A percentile compares a stretch with the other conserved stretches of the same genome.
Evolutionary conservation across 2,329 filamentous ascomycete genomes (phyloP).

Genomic region (Colletotrichum sp.): DNA sequence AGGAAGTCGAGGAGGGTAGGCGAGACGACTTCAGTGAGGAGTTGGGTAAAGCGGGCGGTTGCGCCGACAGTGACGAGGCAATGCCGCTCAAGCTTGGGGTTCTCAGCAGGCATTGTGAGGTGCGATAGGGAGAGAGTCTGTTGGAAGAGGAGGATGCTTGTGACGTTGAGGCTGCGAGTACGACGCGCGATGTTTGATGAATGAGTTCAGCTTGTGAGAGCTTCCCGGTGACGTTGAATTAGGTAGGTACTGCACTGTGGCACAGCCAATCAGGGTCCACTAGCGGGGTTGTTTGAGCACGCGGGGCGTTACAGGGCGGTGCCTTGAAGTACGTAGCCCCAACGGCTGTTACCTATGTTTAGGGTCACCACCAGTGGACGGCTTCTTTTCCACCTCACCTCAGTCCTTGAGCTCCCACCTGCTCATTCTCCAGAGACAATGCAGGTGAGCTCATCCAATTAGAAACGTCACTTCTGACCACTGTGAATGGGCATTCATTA

Average conservation of each 20-base stretch:
- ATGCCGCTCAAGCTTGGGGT: slow-evolving; percentile 29
- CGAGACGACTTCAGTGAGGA: slow-evolving; percentile 71
- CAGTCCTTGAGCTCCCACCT: not conserved
- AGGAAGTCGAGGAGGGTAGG: slow-evolving; percentile 68
- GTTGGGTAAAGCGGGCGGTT: slow-evolving; percentile 79
- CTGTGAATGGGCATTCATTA: not conserved
- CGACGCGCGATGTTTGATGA: not conserved
- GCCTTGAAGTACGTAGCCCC: not conserved
- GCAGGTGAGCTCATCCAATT: not conserved
- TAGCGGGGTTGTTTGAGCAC: not conserved
- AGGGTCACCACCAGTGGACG: not conserved
- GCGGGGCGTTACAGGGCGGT: not conserved
- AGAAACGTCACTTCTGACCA: not conserved
- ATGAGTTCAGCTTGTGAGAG: not conserved
- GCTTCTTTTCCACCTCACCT: not conserved
- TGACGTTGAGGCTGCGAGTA: not conserved
- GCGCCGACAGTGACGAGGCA: slow-evolving; percentile 94
- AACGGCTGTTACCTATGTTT: not conserved
- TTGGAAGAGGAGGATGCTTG: not conserved
- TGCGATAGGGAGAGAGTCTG: not conserved
- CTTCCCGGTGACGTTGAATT: not conserved
- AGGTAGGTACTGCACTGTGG: not conserved
- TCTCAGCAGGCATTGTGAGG: not conserved
- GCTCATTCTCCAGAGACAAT: not conserved
- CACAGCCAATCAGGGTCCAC: not conserved